Evolutionary conservation across 306 rosid genomes (phyloP).

Genomic region (Datisca glomerata): DNA sequence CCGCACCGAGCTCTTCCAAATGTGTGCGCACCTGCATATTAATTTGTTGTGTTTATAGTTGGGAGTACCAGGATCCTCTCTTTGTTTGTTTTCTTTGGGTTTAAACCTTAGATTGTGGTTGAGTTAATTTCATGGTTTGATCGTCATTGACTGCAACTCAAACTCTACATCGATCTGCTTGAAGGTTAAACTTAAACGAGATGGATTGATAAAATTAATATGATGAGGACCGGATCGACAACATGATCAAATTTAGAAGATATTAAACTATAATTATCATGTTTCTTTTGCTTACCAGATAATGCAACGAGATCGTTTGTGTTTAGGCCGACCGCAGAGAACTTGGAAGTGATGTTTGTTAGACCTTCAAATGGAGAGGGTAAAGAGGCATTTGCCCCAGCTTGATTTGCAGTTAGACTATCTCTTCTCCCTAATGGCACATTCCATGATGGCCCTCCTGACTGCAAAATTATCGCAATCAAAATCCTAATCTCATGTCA

Average conservation of each 20-base stretch:
- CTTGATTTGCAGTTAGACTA: conserved; percentile 44
- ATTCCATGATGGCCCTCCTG: conserved; percentile 61
- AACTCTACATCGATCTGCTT: not conserved
- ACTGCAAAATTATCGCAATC: conserved; percentile 21
- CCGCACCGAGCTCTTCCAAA: conserved; percentile 59
- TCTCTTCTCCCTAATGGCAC: conserved; percentile 67
- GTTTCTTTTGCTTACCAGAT: conserved; percentile 31
- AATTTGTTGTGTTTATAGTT: not conserved
- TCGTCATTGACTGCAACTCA: no score
- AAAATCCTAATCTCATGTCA: not conserved
- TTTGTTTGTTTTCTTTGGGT: no score
- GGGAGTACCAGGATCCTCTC: no score
- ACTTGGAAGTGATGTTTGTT: conserved; percentile 36
- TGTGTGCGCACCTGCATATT: conserved; percentile 50
- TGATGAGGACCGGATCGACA: no score
- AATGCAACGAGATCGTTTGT: conserved; percentile 57
- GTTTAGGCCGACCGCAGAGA: conserved; percentile 39
- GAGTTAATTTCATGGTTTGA: no score
- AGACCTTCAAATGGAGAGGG: conserved; percentile 47
- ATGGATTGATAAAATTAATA: no score
- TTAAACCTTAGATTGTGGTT: no score
- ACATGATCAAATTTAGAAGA: no score
- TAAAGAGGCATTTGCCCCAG: conserved; percentile 38
- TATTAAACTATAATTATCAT: not conserved
- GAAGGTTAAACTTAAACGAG: no score